A percentile compares a stretch with the other conserved stretches of the same genome.
These are phyloP conservation scores for Linum lewisii DNA, from an alignment of 345 rosid genomes.

Conservation along the genomic window DNA sequence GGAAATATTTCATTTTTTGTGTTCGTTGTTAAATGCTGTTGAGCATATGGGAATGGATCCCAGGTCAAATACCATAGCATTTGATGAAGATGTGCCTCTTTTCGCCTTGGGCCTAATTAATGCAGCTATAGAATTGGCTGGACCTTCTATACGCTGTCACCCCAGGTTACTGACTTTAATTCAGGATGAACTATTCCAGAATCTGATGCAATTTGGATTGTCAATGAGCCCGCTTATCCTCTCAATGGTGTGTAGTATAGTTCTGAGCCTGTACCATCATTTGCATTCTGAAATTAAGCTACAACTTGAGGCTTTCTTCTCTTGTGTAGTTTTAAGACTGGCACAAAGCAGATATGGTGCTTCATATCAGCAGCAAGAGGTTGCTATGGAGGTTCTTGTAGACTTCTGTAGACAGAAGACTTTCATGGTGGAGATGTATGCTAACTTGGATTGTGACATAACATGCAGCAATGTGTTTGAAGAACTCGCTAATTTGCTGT, in stretches of 20 bases:
- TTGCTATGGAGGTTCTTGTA: constrained; percentile 72
- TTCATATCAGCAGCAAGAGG: constrained; percentile 73
- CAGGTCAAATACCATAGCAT: constrained; percentile 52
- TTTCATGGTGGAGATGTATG: constrained; percentile 59
- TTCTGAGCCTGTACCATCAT: constrained; percentile 48
- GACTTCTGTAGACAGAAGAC: constrained; percentile 60
- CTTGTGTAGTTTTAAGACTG: constrained; percentile 58
- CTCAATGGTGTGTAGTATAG: constrained; percentile 62
- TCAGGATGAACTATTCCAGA: constrained; percentile 59
- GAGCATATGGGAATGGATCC: constrained; percentile 40
- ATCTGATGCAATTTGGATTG: constrained; percentile 70
- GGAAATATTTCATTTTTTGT: constrained; percentile 60
- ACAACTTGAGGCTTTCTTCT: constrained; percentile 65
- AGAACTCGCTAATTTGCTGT: constrained; percentile 49
- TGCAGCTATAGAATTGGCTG: constrained; percentile 59
- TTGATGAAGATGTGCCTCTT: constrained; percentile 75
- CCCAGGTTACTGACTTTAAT: constrained; percentile 45
- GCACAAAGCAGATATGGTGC: constrained; percentile 62
- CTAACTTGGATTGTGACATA: constrained; percentile 72
- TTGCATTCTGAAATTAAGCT: constrained; percentile 54
- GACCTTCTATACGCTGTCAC: constrained; percentile 20
- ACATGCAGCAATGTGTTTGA: constrained; percentile 58
- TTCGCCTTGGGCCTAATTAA: constrained; percentile 69
- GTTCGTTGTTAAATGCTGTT: constrained; percentile 52
- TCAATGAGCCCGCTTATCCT: constrained; percentile 74